Conservation (phyloP, 352 stramenopile genomes). For the Phytopythium cucurbitacearum region DNA sequence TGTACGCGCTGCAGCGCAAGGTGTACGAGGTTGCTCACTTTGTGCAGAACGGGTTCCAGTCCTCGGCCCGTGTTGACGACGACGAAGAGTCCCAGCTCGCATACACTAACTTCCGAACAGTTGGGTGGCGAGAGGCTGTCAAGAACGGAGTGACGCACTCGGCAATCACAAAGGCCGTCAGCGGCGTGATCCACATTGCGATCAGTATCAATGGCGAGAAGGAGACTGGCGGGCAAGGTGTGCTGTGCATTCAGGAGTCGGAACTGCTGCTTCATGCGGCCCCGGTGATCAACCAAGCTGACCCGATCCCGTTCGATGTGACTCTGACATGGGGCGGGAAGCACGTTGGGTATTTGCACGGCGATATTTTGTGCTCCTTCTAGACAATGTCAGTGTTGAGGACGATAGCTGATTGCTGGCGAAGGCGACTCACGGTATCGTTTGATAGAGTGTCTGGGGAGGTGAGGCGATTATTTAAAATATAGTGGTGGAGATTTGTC, state of each 20-base stretch:
- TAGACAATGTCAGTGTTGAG: slow-evolving; percentile 10
- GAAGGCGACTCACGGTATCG: background rate
- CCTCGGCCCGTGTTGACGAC: slow-evolving; percentile 47
- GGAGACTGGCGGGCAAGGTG: slow-evolving; percentile 50
- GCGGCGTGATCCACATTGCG: slow-evolving; percentile 60
- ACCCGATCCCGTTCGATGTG: slow-evolving; percentile 64
- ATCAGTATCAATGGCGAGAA: slow-evolving; percentile 67
- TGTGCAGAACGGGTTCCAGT: slow-evolving; percentile 67
- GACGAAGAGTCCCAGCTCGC: slow-evolving; percentile 62
- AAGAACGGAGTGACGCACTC: slow-evolving; percentile 56
- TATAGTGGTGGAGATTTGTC: too few species aligned
- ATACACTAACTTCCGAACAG: slow-evolving; percentile 68
- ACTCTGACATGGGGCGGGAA: slow-evolving; percentile 68
- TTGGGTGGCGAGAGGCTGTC: slow-evolving; percentile 53
- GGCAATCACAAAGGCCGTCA: slow-evolving; percentile 66
- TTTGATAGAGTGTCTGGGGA: slow-evolving; percentile 18
- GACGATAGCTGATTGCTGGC: too few species aligned
- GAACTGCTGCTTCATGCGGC: slow-evolving; percentile 42
- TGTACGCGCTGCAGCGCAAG: slow-evolving; percentile 69
- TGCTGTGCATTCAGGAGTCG: slow-evolving; percentile 61
- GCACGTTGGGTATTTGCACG: slow-evolving; percentile 51
- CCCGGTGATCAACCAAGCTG: slow-evolving; percentile 33
- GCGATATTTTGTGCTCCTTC: slow-evolving; percentile 40
- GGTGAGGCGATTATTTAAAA: too few species aligned
- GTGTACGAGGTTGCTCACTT: slow-evolving; percentile 70